These are phyloP conservation scores for Penstemon newberryi DNA, from an alignment of 257 asterid species.

Conservation along the genomic window DNA sequence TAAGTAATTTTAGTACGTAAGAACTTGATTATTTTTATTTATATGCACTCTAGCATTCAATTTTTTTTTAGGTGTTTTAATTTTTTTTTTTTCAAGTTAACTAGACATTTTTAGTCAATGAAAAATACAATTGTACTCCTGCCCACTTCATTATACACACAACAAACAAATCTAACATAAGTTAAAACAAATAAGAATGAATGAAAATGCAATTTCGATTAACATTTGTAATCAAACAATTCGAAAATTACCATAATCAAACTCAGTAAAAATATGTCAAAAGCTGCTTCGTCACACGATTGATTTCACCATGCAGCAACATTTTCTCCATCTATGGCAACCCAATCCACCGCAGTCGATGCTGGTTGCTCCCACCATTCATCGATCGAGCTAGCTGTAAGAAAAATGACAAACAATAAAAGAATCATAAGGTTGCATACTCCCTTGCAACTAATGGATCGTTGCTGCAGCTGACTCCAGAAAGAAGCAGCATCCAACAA, in stretches of 20 bases:
- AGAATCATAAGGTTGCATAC: conserved; percentile 41
- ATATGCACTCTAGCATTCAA: too few relatives aligned
- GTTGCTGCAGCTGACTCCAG: conserved; percentile 68
- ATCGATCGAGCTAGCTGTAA: not conserved
- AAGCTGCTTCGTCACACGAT: conserved; percentile 75
- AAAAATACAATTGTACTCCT: too few relatives aligned
- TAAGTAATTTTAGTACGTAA: too few relatives aligned
- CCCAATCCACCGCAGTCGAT: conserved; percentile 95
- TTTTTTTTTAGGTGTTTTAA: too few relatives aligned
- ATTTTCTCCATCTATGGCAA: conserved; percentile 88
- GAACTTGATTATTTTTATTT: too few relatives aligned
- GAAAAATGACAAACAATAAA: too few relatives aligned
- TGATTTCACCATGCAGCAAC: conserved; percentile 87
- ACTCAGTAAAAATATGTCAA: conserved; percentile 46
- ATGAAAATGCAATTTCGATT: too few relatives aligned
- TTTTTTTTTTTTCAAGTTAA: too few relatives aligned
- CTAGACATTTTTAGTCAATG: too few relatives aligned
- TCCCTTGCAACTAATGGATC: conserved; percentile 87
- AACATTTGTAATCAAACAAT: conserved; percentile 4
- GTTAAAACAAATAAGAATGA: too few relatives aligned
- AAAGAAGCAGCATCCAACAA: conserved; percentile 85
- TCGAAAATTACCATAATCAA: conserved; percentile 52
- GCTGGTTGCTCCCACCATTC: conserved; percentile 99
- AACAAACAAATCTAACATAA: too few relatives aligned
- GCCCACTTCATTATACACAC: too few relatives aligned